A percentile compares a stretch with the other conserved stretches of the same genome.
These are phyloP conservation scores for Lolium multiflorum DNA, from an alignment of 176 grass and related monocot species.

Conservation along the genomic window DNA sequence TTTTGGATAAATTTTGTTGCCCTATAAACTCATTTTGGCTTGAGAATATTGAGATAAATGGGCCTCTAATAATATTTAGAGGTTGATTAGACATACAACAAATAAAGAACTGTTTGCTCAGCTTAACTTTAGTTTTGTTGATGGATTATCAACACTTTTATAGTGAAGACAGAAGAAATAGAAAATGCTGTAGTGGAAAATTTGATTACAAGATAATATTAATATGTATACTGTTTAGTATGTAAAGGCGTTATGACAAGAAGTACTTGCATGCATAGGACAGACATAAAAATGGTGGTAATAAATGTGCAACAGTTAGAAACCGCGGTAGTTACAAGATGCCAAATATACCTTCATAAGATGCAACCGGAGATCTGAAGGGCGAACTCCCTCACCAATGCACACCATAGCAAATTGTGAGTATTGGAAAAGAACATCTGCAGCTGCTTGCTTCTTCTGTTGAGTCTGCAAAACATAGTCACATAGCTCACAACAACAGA, in stretches of 20 bases:
- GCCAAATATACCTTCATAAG: conserved; percentile 81
- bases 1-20: background rate
- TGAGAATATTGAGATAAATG: background rate
- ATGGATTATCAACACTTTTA: background rate
- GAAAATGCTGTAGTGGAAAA: background rate
- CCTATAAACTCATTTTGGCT: background rate
- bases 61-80: background rate
- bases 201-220: background rate
- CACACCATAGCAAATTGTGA: conserved; percentile 94
- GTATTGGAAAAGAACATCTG: conserved; percentile 87
- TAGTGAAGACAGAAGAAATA: background rate
- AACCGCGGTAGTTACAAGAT: conserved; percentile 5
- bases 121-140: background rate
- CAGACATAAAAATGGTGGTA: background rate
- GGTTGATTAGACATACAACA: background rate
- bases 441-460: conserved; percentile 86
- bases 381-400: conserved; percentile 87
- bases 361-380: conserved; percentile 89
- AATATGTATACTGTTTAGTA: background rate
- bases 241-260: conserved; percentile 2
- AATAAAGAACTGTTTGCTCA: background rate
- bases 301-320: conserved; percentile 21
- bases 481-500: conserved; percentile 36
- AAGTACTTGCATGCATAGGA: background rate
- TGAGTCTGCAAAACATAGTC: conserved; percentile 63